Evolutionary conservation across 352 stramenopile genomes (phyloP).

Genomic region (Globisporangium alternatum): DNA sequence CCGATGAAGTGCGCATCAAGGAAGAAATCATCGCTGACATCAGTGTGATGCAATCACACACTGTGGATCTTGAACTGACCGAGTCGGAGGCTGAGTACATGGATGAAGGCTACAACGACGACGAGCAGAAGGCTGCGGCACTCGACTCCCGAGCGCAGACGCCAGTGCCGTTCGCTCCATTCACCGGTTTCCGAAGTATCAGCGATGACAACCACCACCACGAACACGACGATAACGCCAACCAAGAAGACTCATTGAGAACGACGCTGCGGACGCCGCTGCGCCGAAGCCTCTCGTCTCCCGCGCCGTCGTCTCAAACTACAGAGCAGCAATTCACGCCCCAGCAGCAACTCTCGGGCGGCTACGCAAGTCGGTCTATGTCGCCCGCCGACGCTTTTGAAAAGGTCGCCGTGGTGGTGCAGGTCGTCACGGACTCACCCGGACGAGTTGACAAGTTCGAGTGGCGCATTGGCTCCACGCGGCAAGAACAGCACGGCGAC

Average conservation of each 20-base stretch:
- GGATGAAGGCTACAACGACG: constrained; percentile 5
- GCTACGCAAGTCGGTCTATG: constrained; percentile 28
- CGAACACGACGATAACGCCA: not conserved
- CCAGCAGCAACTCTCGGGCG: constrained; percentile 20
- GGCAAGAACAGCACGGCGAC: not conserved
- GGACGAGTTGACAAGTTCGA: constrained; percentile 62
- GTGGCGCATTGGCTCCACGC: constrained; percentile 33
- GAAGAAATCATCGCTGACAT: constrained; percentile 8
- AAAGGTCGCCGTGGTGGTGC: constrained; percentile 43
- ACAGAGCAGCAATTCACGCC: constrained; percentile 24
- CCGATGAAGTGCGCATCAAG: constrained; percentile 13
- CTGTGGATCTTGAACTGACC: not conserved
- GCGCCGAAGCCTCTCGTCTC: constrained; percentile 26
- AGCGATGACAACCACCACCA: constrained; percentile 17
- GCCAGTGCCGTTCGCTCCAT: constrained; percentile 4
- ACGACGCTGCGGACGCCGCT: constrained; percentile 41
- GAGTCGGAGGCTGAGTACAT: constrained; percentile 8
- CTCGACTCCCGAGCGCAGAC: constrained; percentile 13
- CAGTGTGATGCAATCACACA: not conserved
- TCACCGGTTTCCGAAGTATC: constrained; percentile 17
- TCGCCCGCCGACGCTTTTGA: constrained; percentile 60
- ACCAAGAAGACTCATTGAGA: not conserved
- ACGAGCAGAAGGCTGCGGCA: not conserved
- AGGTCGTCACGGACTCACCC: constrained; percentile 46
- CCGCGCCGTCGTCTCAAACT: constrained; percentile 16